Base-by-base conservation (phyloP, 768 basidiomycete genomes). In the Serendipita sp. region DNA sequence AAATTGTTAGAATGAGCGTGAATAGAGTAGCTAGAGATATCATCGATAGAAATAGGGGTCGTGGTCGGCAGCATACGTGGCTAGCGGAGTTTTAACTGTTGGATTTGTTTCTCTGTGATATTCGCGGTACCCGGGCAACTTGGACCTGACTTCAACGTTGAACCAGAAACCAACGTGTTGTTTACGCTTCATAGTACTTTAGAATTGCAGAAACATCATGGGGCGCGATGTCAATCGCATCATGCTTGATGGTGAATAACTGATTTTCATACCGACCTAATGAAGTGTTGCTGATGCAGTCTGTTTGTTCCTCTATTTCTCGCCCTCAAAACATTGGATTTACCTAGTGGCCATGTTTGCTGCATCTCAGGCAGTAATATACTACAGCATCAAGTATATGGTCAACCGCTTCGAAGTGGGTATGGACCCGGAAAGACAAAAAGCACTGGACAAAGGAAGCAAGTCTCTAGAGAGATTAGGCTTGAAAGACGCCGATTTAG, bases 381-480 rank as follows among this genome's bases (percentile, higher is more conserved):
- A 85, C 72, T 90, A 89, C 72, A 85, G 88, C 35, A 76, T 89
- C 78, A 81, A 71, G 88, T 51, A 51, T 51, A 18, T 51, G 18
- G 48, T 51, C 48, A 51, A 60, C 53, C 30, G 48, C 24, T 16
- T 44, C 41, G 35, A 45, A 7, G 38, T 47, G 28, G 53, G 51
- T n/a, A n/a, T 18, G 7, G 48, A 51, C 30, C 48, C 48, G n/a
- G 71, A 80, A 70, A 80, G 83, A 70, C 81, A 83, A 70, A 81
- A 81, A 66, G 78, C 85, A 15, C 83, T 85, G 68, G 78, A 81
- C 63, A 89, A 88, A 71, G 85, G 87, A 38, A 68, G 84, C 65
- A 84, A 88, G 69, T 83, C 85, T 10, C 70, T 90, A 66, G 83
- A 86, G 69, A 83, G 81, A 63, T 73, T 89, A 16, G 88, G 88